phyloP scores from a whole-genome alignment of 73 alveolate genomes.

The Halteria grandinella region DNA sequence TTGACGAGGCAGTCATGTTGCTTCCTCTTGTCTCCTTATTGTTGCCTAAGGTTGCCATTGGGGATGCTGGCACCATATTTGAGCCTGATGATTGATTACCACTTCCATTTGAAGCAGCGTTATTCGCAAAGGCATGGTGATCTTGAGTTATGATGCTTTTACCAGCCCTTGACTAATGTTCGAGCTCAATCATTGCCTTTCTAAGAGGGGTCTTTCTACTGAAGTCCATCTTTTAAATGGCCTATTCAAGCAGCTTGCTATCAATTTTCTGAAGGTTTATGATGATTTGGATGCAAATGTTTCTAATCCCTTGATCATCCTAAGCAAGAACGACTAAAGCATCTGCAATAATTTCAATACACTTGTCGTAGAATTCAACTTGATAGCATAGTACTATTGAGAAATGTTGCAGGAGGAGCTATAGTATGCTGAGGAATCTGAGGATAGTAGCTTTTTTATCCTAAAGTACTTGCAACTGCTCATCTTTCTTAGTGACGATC shows the following conservation, averaged over 20 bases:
- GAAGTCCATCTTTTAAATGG: constrained; percentile 43
- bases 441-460: constrained; percentile 58
- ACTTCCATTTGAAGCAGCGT: neutral
- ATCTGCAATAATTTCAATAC: constrained; percentile 51
- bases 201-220: constrained; percentile 49
- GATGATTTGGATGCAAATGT: constrained; percentile 5
- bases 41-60: too few species aligned
- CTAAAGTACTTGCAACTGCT: constrained; percentile 1
- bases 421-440: constrained; percentile 55
- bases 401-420: constrained; percentile 51
- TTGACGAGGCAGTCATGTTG: constrained; percentile 8
- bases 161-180: constrained; percentile 31
- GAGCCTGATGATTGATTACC: neutral
- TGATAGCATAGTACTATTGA: constrained; percentile 65
- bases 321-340: neutral
- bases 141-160: constrained; percentile 49
- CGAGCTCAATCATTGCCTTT: constrained; percentile 57
- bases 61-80: too few species aligned
- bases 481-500: constrained; percentile 21
- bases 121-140: constrained; percentile 50
- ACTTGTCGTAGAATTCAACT: constrained; percentile 57
- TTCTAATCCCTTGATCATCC: neutral
- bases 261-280: constrained; percentile 44
- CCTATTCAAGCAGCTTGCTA: constrained; percentile 43
- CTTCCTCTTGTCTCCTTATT: constrained; percentile 30